Evolutionary conservation across 352 stramenopile genomes (phyloP), one percentile per base, ranked within the genome.

Genomic region (Globisporangium spinosum): DNA sequence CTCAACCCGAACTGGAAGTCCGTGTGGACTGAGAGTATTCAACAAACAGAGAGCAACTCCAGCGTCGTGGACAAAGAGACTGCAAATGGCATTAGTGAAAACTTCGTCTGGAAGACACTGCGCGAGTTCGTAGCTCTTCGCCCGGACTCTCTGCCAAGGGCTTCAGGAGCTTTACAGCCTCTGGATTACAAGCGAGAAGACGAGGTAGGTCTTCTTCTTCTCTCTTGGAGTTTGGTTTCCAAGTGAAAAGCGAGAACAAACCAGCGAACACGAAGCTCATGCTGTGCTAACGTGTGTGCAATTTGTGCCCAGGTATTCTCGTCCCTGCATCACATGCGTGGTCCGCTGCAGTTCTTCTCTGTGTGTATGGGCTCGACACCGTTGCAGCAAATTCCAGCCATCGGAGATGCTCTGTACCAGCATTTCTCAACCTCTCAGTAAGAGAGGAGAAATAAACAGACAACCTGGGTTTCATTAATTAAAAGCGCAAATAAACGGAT

Each of bases 111-210:
- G 75, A 51, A 60, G 38, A 58, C 69, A n/a, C 75, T 82, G 23
- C 71, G 73, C 57, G 63, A 43, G 20, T 82, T 82, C 67, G 61
- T 72, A 12, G 69, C 58, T 7, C 51, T 70, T 49, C 71, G 76
- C 8, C 65, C 78, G 54, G 29, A 58, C 51, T 58, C 51, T 15
- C 8, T 54, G 13, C 22, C 56, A 25, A 23, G 7, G 3, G 17
- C 23, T 15, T 22, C 27, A 56, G n/a, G 1, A n/a, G 6, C 17
- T n/a, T 10, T 35, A 22, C 49, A n/a, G 25, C 10, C 49, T 40
- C 56, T 67, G 0, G 69, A 83, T 62, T 85, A 71, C 68, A 83
- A 80, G 57, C 74, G 71, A 47, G 70, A 83, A 47, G 74, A 85
- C 27, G 78, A 83, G 65, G 76, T 85, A 51, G 2, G 65, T 23